These are phyloP conservation scores for Trichoderma cornu-damae DNA, from an alignment of 2,329 filamentous ascomycete genomes.

Conservation along the genomic window DNA sequence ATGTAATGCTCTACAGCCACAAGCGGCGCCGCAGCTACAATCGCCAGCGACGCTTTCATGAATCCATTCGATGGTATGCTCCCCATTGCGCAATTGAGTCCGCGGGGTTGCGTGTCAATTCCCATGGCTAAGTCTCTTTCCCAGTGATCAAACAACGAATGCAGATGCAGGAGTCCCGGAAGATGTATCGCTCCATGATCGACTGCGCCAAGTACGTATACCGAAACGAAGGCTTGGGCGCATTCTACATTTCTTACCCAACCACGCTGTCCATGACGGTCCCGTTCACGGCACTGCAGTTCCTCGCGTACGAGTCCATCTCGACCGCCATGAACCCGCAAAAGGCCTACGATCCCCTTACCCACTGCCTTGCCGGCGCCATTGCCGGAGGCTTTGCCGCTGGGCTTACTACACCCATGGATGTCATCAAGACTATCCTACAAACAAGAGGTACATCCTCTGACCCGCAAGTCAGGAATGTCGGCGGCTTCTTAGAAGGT, in stretches of 20 bases:
- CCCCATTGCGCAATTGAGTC: not conserved
- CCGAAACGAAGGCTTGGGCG: slow-evolving; percentile 75
- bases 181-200: slow-evolving; percentile 74
- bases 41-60: slow-evolving; percentile 97
- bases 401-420: slow-evolving; percentile 89
- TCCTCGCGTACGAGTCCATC: slow-evolving; percentile 95
- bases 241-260: slow-evolving; percentile 98
- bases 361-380: slow-evolving; percentile 88
- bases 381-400: slow-evolving; percentile 91
- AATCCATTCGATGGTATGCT: slow-evolving; percentile 92
- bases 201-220: slow-evolving; percentile 90
- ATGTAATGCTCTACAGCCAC: slow-evolving; percentile 53
- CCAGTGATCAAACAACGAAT: slow-evolving; percentile 98
- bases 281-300: slow-evolving; percentile 93
- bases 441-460: slow-evolving; percentile 83
- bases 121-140: not conserved
- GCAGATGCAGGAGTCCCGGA: slow-evolving; percentile 92
- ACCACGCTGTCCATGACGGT: slow-evolving; percentile 98
- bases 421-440: slow-evolving; percentile 96
- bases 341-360: slow-evolving; percentile 83
- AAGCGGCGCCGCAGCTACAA: slow-evolving; percentile 90
- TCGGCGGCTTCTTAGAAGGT: slow-evolving; percentile 74
- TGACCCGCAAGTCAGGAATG: slow-evolving; percentile 76
- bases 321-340: slow-evolving; percentile 88
- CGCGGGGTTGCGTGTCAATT: not conserved